Conservation (phyloP, 441 rosid species). For the Gossypium armourianum region DNA sequence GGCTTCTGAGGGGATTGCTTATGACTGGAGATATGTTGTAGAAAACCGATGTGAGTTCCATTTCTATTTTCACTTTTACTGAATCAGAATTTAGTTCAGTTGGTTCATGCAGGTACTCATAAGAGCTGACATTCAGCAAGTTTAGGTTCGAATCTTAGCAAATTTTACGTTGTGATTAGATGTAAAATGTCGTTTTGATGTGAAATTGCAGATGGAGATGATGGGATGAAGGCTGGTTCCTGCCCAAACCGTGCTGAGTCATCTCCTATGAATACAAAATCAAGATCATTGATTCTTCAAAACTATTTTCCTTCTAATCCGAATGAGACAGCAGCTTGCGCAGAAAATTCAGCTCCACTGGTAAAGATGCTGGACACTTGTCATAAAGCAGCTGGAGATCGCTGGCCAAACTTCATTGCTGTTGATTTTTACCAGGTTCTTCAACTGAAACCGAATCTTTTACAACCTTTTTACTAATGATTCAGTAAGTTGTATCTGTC, state of each 20-base stretch:
- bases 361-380: constrained; percentile 55
- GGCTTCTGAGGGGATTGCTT: constrained; percentile 80
- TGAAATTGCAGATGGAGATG: constrained; percentile 59
- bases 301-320: constrained; percentile 65
- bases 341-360: constrained; percentile 69
- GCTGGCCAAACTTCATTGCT: constrained; percentile 96
- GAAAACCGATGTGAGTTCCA: constrained; percentile 63
- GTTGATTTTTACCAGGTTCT: constrained; percentile 79
- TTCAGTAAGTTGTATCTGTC: not conserved
- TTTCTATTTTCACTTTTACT: not conserved
- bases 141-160: no score
- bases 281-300: constrained; percentile 49
- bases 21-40: constrained; percentile 73
- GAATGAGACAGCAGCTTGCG: constrained; percentile 40
- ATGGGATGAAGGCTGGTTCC: constrained; percentile 55
- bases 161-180: not conserved
- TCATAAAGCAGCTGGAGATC: constrained; percentile 50
- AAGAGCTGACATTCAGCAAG: no score
- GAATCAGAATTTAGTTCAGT: no score
- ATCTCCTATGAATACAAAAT: constrained; percentile 41
- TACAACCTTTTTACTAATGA: not conserved
- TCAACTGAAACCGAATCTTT: not conserved
- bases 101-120: no score
- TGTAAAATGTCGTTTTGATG: not conserved
- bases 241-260: constrained; percentile 67